Conservation (phyloP, 2,329 filamentous ascomycete genomes). For the Davidsoniella virescens region DNA sequence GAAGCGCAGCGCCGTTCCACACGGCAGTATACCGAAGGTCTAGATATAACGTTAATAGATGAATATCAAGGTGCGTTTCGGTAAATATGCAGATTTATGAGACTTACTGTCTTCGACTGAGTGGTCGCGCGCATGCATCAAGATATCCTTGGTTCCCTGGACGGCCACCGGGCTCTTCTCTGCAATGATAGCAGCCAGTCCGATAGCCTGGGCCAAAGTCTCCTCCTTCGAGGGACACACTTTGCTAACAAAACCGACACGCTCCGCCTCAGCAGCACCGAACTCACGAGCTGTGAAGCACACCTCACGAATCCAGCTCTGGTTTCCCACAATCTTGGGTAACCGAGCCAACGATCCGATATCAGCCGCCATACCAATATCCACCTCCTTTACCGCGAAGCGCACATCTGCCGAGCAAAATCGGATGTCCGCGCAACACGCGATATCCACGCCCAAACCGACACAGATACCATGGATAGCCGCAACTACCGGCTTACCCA, state of each 20-base stretch:
- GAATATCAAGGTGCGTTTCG: background rate
- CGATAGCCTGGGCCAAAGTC: slow-evolving; percentile 45
- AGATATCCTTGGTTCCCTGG: slow-evolving; percentile 70
- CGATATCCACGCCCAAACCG: slow-evolving; percentile 63
- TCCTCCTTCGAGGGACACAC: slow-evolving; percentile 47
- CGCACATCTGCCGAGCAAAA: slow-evolving; percentile 42
- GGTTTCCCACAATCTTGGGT: slow-evolving; percentile 54
- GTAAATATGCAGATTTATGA: background rate
- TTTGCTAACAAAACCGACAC: slow-evolving; percentile 53
- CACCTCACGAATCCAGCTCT: slow-evolving; percentile 68
- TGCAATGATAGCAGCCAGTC: slow-evolving; percentile 49
- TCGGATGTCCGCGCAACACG: slow-evolving; percentile 54
- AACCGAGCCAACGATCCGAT: slow-evolving; percentile 60
- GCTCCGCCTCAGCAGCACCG: slow-evolving; percentile 47
- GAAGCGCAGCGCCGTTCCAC: slow-evolving; percentile 75
- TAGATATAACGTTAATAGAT: slow-evolving; percentile 17
- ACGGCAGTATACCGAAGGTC: slow-evolving; percentile 66
- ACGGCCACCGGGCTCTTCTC: slow-evolving; percentile 78
- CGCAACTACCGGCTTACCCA: slow-evolving; percentile 80
- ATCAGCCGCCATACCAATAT: slow-evolving; percentile 66
- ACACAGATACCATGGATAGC: slow-evolving; percentile 65
- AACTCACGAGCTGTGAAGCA: slow-evolving; percentile 56
- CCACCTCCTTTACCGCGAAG: slow-evolving; percentile 65
- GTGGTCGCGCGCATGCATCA: slow-evolving; percentile 71
- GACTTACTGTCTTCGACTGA: slow-evolving; percentile 55